phyloP scores from a whole-genome alignment of 345 rosid genomes.

The Euclidium syriacum region DNA sequence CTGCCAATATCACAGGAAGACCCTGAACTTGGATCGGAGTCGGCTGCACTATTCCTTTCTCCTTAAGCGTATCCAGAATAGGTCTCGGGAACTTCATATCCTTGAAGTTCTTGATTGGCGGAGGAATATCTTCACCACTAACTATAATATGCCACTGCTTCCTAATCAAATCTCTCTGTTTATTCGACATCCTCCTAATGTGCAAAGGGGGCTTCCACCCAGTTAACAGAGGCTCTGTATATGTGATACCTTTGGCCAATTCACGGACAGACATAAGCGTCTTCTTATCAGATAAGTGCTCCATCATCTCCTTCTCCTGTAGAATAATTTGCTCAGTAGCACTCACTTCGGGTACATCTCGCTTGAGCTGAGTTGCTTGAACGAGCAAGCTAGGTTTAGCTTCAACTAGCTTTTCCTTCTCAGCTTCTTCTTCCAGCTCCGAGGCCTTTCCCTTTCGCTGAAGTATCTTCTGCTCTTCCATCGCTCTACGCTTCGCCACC shows the following conservation, averaged over 20 bases:
- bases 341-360: slow-evolving; percentile 72
- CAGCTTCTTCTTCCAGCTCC: slow-evolving; percentile 54
- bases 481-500: slow-evolving; percentile 71
- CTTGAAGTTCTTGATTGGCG: slow-evolving; percentile 71
- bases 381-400: slow-evolving; percentile 85
- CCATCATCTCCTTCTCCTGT: slow-evolving; percentile 95
- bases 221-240: slow-evolving; percentile 64
- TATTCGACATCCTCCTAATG: slow-evolving; percentile 55
- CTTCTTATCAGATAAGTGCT: slow-evolving; percentile 73
- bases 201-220: slow-evolving; percentile 88
- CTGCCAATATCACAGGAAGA: slow-evolving; percentile 75
- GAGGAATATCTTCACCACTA: slow-evolving; percentile 83
- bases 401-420: slow-evolving; percentile 61
- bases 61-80: slow-evolving; percentile 59
- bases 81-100: slow-evolving; percentile 87
- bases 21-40: slow-evolving; percentile 96
- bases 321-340: slow-evolving; percentile 72
- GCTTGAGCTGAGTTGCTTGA: slow-evolving; percentile 82
- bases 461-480: slow-evolving; percentile 70
- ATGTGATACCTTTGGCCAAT: slow-evolving; percentile 85
- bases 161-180: slow-evolving; percentile 56
- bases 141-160: slow-evolving; percentile 94
- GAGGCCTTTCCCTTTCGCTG: slow-evolving; percentile 68
- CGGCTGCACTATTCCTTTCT: slow-evolving; percentile 86
- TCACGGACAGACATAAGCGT: slow-evolving; percentile 87